Conservation (phyloP, 2,329 filamentous ascomycete species). For the Teratosphaeria pseudoeucalypti region DNA sequence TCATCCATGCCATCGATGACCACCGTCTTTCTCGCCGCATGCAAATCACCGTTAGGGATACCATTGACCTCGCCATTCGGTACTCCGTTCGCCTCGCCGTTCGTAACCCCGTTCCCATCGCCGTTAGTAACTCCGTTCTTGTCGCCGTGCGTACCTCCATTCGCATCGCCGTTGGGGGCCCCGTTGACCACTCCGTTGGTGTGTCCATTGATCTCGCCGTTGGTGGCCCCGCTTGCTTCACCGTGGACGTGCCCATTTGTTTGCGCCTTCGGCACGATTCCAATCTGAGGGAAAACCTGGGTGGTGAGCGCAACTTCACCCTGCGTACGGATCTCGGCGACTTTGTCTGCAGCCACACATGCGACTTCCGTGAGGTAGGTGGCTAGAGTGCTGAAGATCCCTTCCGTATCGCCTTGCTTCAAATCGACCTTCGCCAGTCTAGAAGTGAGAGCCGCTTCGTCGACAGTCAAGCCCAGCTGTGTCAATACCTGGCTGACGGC, state of each 20-base stretch:
- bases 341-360: conserved; percentile 41
- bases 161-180: conserved; percentile 15
- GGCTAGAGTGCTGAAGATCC: conserved; percentile 34
- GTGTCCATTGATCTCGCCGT: conserved; percentile 15
- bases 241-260: conserved; percentile 1
- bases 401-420: conserved; percentile 24
- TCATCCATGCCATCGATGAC: conserved; percentile 74
- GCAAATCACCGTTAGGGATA: conserved; percentile 20
- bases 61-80: conserved; percentile 21
- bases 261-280: conserved; percentile 28
- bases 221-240: conserved; percentile 7
- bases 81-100: conserved; percentile 18
- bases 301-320: conserved; percentile 37
- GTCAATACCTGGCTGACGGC: conserved; percentile 38
- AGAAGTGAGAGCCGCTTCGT: conserved; percentile 32
- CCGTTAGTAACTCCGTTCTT: conserved; percentile 2
- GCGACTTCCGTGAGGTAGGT: conserved; percentile 28
- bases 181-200: background rate
- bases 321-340: conserved; percentile 39
- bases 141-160: conserved; percentile 22
- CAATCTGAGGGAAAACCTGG: conserved; percentile 34
- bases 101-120: background rate
- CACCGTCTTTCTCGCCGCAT: conserved; percentile 37
- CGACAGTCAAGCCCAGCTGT: conserved; percentile 35
- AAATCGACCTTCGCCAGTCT: conserved; percentile 38